phyloP scores from a whole-genome alignment of 164 flowering plant species.

The Vitis vinifera region ASM3070453v1 NC_081816.1:763501-764000 shows the following conservation, averaged over 20 bases:
- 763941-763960: slow-evolving; percentile 91
- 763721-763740: slow-evolving; percentile 85
- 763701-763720: slow-evolving; percentile 87
- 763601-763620: slow-evolving; percentile 93
- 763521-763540: slow-evolving; percentile 96
- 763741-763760: slow-evolving; percentile 90
- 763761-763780: slow-evolving; percentile 90
- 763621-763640: slow-evolving; percentile 99
- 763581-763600: slow-evolving; percentile 95
- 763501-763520: slow-evolving; percentile 97
- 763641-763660: slow-evolving; percentile 97
- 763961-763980: slow-evolving; percentile 78
- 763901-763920: slow-evolving; percentile 91
- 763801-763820: slow-evolving; percentile 90
- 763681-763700: slow-evolving; percentile 90
- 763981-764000: slow-evolving; percentile 98
- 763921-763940: slow-evolving; percentile 78
- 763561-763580: slow-evolving; percentile 99
- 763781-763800: slow-evolving; percentile 94
- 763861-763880: slow-evolving; percentile 92
- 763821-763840: slow-evolving; percentile 74
- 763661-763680: slow-evolving; percentile 90
- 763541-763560: slow-evolving; percentile 87
- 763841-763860: slow-evolving; percentile 87
- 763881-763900: slow-evolving; percentile 86